Evolutionary conservation across 2,329 filamentous ascomycete species (phyloP).

Genomic region (Apiospora malaysiana): DNA sequence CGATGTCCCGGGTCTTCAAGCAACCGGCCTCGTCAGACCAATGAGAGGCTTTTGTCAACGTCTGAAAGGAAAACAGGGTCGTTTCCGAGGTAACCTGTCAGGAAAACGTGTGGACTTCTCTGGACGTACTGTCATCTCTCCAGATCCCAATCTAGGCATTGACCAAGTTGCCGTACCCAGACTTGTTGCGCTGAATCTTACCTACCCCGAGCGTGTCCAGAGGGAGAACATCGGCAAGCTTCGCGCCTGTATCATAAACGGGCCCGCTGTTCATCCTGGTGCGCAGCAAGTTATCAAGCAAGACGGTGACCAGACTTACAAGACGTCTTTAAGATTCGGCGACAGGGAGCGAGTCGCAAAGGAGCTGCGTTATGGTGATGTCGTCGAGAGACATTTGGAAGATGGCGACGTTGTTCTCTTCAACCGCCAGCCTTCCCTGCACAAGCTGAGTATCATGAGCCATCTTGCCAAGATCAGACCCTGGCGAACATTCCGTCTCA

Average conservation of each 20-base stretch:
- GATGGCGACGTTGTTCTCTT: slow-evolving; percentile 97
- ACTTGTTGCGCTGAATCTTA: slow-evolving; percentile 94
- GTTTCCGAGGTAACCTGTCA: slow-evolving; percentile 94
- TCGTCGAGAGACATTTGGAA: slow-evolving; percentile 92
- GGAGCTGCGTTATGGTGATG: slow-evolving; percentile 79
- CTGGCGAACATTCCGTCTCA: slow-evolving; percentile 94
- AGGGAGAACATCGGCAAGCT: slow-evolving; percentile 86
- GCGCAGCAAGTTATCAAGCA: slow-evolving; percentile 82
- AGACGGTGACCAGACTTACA: slow-evolving; percentile 62
- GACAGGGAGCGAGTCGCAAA: slow-evolving; percentile 75
- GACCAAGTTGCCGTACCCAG: slow-evolving; percentile 92
- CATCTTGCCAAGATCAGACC: slow-evolving; percentile 93
- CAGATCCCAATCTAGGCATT: slow-evolving; percentile 91
- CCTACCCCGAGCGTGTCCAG: slow-evolving; percentile 89
- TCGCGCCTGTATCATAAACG: slow-evolving; percentile 74
- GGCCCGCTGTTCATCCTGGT: slow-evolving; percentile 81
- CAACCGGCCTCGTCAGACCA: slow-evolving; percentile 83
- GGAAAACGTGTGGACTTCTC: slow-evolving; percentile 99
- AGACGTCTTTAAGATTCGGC: slow-evolving; percentile 77
- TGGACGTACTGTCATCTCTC: slow-evolving; percentile 95
- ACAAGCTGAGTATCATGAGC: slow-evolving; percentile 98
- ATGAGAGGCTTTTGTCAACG: slow-evolving; percentile 95
- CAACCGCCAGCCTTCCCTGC: slow-evolving; percentile 95
- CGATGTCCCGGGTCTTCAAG: slow-evolving; percentile 89
- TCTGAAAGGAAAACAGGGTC: slow-evolving; percentile 95